Evolutionary conservation across 306 rosid species (phyloP).

Genomic region (Corylus americana): DNA sequence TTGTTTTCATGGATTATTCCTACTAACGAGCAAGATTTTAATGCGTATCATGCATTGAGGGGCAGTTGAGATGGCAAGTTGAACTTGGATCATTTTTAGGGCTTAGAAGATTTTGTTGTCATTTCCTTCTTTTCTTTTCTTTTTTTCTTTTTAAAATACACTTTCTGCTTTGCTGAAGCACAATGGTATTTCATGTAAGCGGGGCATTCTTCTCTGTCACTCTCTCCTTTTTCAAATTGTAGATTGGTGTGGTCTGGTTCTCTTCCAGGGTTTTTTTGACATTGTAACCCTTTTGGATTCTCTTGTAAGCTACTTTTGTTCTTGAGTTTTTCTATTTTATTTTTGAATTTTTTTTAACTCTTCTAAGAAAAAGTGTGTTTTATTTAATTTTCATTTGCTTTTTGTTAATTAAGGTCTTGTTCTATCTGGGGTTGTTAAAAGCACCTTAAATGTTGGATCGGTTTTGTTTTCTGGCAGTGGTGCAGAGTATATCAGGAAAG

Average conservation of each 20-base stretch:
- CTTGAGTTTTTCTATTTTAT: neutral
- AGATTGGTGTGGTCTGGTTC: neutral
- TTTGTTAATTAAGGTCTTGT: slow-evolving; percentile 19
- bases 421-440: slow-evolving; percentile 13
- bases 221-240: neutral
- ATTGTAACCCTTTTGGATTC: neutral
- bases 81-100: neutral
- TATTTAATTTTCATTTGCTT: neutral
- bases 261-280: neutral
- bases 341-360: neutral
- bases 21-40: neutral
- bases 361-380: too few relatives aligned
- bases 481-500: slow-evolving; percentile 83
- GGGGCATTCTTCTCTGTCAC: neutral
- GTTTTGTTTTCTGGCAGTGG: slow-evolving; percentile 65
- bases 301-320: neutral
- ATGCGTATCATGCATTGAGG: neutral
- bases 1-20: neutral
- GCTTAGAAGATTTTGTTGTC: neutral
- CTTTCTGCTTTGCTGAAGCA: neutral
- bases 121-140: neutral
- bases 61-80: neutral
- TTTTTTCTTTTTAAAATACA: slow-evolving; percentile 10
- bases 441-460: slow-evolving; percentile 25
- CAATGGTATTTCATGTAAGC: neutral